Base-by-base conservation (phyloP, 202 grass and related monocot genomes). In the Tripidium arundinaceum region DNA sequence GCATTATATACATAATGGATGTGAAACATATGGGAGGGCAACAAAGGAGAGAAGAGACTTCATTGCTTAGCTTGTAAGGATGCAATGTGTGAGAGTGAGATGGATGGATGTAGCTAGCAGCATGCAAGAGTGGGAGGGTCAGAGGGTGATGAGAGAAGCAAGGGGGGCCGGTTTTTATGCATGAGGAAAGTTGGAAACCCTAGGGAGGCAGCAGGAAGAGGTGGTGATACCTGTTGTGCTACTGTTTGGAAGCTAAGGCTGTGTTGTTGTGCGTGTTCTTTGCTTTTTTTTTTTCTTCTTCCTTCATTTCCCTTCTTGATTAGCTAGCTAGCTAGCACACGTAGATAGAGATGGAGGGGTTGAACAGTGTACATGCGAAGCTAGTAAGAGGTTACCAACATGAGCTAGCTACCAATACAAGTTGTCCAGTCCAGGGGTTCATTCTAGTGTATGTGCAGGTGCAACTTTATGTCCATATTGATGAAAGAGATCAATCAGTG, bases 381-480 rank as follows among this genome's bases (percentile, higher is more conserved):
- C 36, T 27, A 40, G 72, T 59, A 67, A 47, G 75, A 80, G 26
- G 45, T 86, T 78, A 62, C 63, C 78, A 82, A 74, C 39, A 78
- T 69, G 61, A 38, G 74, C 14, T 54, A 61, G 1, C 55, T 25
- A 57, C 22, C 69, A 72, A 72, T 52, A 21, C 70, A 69, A 68
- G 49, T 27, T 85, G 87, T 27, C 34, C 54, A 33, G 18, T 55
- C 52, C n/a, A 55, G 62, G 67, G 62, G 62, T 43, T 38, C 80
- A 68, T 64, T 83, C 83, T 79, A 62, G 75, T 86, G 79, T 86
- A 8, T 71, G 79, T 71, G 79, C 75, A 83, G 83, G 69, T 80
- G 62, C 83, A 83, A 86, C 79, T 90, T 90, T 90, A 90, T 86
- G 79, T 86, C 83, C 75, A 79, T 86, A 63, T 82, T 83, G 79